phyloP scores from a whole-genome alignment of 1,284 basidiomycete genomes.

The Cutaneotrichosporon sp. region DNA sequence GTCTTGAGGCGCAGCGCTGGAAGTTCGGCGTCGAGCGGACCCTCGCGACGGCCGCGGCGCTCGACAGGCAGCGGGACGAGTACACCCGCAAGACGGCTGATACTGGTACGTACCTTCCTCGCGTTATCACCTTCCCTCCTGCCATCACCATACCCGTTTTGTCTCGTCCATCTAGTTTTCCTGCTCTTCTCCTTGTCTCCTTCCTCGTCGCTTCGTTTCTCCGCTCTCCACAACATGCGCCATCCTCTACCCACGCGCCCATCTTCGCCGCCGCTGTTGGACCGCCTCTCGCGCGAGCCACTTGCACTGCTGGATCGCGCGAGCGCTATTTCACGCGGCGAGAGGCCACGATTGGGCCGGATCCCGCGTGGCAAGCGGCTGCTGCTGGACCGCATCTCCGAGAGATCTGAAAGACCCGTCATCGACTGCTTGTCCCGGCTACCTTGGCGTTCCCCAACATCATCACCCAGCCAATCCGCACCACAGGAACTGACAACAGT shows the following conservation, averaged over 20 bases:
- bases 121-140: not conserved
- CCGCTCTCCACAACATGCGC: not conserved
- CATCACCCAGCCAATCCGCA: not conserved
- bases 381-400: not conserved
- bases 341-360: too few species aligned
- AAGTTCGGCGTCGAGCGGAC: slow-evolving; percentile 36
- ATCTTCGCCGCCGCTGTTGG: not conserved
- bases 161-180: not conserved
- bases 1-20: slow-evolving; percentile 44
- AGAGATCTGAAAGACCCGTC: not conserved
- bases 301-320: too few species aligned
- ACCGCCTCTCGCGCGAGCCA: too few species aligned
- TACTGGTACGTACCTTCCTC: slow-evolving; percentile 34
- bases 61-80: slow-evolving; percentile 35
- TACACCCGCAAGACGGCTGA: slow-evolving; percentile 31
- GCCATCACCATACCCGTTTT: not conserved
- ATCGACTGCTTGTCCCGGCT: not conserved
- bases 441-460: not conserved
- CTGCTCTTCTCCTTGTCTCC: not conserved
- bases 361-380: too few species aligned
- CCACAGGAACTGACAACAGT: slow-evolving; percentile 13
- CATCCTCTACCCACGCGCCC: not conserved
- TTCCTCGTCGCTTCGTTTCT: not conserved
- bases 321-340: too few species aligned
- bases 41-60: slow-evolving; percentile 35